A percentile compares a stretch with the other conserved stretches of the same genome.
Conservation (phyloP, 1,284 basidiomycete species). For the Cryptococcus hybrid region DNA sequence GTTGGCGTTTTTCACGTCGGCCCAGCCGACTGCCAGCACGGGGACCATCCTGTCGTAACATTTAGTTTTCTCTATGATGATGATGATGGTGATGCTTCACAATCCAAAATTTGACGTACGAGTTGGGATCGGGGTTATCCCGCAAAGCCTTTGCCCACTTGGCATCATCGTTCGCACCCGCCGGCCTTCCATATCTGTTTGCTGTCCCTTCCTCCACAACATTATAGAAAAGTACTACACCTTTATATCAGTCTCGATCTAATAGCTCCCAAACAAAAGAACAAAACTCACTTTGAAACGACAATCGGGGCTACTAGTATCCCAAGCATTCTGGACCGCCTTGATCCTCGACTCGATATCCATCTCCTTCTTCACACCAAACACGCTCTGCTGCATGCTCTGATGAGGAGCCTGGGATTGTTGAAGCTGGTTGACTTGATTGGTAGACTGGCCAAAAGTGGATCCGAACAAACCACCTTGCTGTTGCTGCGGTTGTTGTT, state of each 20-base stretch:
- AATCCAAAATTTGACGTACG: neutral
- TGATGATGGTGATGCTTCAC: neutral
- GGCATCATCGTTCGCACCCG: slow-evolving; percentile 68
- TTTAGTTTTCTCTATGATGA: neutral
- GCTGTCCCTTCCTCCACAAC: slow-evolving; percentile 73
- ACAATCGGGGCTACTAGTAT: slow-evolving; percentile 65
- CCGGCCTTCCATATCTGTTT: slow-evolving; percentile 67
- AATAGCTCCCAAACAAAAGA: neutral
- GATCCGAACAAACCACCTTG: slow-evolving; percentile 7
- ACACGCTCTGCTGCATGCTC: slow-evolving; percentile 3
- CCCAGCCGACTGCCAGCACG: slow-evolving; percentile 75
- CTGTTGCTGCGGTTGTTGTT: slow-evolving; percentile 12
- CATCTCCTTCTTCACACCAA: slow-evolving; percentile 50
- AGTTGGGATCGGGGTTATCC: slow-evolving; percentile 75
- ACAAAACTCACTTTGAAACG: slow-evolving; percentile 67
- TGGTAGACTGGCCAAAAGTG: neutral
- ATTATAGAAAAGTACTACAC: slow-evolving; percentile 81
- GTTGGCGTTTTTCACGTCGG: slow-evolving; percentile 77
- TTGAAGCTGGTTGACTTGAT: neutral
- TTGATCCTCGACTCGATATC: slow-evolving; percentile 61
- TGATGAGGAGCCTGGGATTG: slow-evolving; percentile 2
- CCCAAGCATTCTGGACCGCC: slow-evolving; percentile 68
- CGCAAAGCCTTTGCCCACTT: slow-evolving; percentile 75
- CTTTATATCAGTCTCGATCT: neutral
- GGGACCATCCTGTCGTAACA: slow-evolving; percentile 66